Conservation (phyloP, 192 early-diverging fungal genomes). For the Coemansia sp. region DNA sequence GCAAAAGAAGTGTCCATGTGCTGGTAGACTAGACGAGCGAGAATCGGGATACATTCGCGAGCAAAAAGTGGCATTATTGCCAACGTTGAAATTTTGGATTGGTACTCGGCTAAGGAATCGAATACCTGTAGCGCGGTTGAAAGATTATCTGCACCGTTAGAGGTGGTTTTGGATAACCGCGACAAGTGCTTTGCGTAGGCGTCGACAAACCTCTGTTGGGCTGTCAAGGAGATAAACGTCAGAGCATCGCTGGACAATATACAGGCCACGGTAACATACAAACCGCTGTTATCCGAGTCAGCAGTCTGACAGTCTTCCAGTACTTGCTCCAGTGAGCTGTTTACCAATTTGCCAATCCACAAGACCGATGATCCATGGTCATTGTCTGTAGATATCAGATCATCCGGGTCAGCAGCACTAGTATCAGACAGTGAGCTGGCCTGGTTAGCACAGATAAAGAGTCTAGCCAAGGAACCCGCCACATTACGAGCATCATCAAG, state of each 20-base stretch:
- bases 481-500: not conserved
- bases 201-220: not conserved
- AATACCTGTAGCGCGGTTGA: no score
- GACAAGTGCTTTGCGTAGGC: not conserved
- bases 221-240: not conserved
- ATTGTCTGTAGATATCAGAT: not conserved
- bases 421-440: not conserved
- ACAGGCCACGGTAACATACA: not conserved
- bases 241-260: not conserved
- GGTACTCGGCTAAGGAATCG: no score
- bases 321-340: constrained; percentile 9
- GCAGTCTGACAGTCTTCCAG: not conserved
- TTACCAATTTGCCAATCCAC: constrained; percentile 1
- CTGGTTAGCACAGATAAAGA: constrained; percentile 3
- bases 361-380: not conserved
- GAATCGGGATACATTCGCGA: constrained; percentile 12
- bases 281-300: not conserved
- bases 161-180: not conserved
- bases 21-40: constrained; percentile 11
- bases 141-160: not conserved
- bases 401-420: not conserved
- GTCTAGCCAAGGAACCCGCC: not conserved
- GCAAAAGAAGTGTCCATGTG: not conserved
- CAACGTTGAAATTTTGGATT: not conserved
- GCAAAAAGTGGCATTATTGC: not conserved